Percentiles rank a stretch among this genome's conserved stretches.
These are phyloP conservation scores for Penicillium silybi DNA, from an alignment of 495 filamentous ascomycete species.

Conservation along the genomic window DNA sequence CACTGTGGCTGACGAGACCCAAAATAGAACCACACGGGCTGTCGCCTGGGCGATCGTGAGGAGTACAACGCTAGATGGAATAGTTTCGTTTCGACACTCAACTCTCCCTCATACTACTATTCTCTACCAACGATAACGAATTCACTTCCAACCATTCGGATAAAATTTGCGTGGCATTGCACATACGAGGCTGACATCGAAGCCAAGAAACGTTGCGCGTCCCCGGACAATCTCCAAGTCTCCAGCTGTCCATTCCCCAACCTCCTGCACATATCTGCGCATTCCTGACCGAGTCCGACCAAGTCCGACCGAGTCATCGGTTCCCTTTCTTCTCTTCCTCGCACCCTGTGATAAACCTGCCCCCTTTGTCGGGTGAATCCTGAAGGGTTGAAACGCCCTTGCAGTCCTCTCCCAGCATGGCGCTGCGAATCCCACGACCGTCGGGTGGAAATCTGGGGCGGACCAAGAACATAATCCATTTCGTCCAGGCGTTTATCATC, in stretches of 20 bases:
- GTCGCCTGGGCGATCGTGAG: conserved; percentile 28
- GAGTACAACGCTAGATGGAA: background rate
- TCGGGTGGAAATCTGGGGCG: conserved; percentile 37
- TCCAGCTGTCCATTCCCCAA: background rate
- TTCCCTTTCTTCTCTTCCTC: background rate
- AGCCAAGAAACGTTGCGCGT: conserved; percentile 4
- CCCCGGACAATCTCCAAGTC: background rate
- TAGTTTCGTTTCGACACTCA: background rate
- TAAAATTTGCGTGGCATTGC: background rate
- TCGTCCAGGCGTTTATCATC: conserved; percentile 59
- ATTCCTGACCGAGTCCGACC: background rate
- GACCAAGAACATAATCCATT: conserved; percentile 48
- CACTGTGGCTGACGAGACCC: conserved; percentile 23
- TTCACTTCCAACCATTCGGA: background rate
- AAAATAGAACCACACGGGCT: conserved; percentile 28
- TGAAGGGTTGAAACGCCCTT: conserved; percentile 21
- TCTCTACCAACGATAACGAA: background rate
- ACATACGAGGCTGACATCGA: conserved; percentile 1
- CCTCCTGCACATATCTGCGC: background rate
- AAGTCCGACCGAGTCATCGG: background rate
- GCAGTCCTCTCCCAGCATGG: conserved; percentile 21
- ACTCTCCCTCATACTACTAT: background rate
- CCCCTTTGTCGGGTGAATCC: conserved; percentile 7
- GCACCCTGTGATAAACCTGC: background rate
- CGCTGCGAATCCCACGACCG: conserved; percentile 28